Conservation (phyloP, 2,329 filamentous ascomycete species). For the Cadophora malorum region DNA sequence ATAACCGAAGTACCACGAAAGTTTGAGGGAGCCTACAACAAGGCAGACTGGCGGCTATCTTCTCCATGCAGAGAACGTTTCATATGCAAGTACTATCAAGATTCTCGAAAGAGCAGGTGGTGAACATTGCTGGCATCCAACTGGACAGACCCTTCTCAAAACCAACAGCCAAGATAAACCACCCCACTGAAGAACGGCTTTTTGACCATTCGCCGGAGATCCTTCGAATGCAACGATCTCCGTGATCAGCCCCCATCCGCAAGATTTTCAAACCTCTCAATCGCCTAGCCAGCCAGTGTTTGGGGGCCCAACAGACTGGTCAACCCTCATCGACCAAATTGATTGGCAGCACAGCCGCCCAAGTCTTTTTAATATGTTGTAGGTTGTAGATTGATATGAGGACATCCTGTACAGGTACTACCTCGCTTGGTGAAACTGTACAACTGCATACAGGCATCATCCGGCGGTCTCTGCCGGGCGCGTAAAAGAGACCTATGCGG, state of each 20-base stretch:
- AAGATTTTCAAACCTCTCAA: neutral
- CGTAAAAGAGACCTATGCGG: neutral
- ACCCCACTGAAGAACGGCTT: neutral
- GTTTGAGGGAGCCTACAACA: neutral
- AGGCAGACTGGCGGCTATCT: slow-evolving; percentile 1
- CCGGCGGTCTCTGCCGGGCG: neutral
- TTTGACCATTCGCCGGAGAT: neutral
- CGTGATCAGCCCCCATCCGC: neutral
- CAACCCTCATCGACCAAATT: neutral
- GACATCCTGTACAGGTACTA: neutral
- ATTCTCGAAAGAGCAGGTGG: neutral
- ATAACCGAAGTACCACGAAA: neutral
- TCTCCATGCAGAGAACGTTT: neutral
- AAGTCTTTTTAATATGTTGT: neutral
- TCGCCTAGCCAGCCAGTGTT: slow-evolving; percentile 12
- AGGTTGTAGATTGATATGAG: neutral
- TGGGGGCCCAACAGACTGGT: slow-evolving; percentile 4
- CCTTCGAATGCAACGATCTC: neutral
- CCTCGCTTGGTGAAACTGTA: neutral
- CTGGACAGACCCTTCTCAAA: neutral
- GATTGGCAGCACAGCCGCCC: slow-evolving; percentile 13
- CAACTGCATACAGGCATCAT: neutral
- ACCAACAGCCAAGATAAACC: slow-evolving; percentile 2
- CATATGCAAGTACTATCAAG: neutral
- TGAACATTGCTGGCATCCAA: neutral